phyloP scores from a whole-genome alignment of 306 rosid species.

The Geum urbanum region DNA sequence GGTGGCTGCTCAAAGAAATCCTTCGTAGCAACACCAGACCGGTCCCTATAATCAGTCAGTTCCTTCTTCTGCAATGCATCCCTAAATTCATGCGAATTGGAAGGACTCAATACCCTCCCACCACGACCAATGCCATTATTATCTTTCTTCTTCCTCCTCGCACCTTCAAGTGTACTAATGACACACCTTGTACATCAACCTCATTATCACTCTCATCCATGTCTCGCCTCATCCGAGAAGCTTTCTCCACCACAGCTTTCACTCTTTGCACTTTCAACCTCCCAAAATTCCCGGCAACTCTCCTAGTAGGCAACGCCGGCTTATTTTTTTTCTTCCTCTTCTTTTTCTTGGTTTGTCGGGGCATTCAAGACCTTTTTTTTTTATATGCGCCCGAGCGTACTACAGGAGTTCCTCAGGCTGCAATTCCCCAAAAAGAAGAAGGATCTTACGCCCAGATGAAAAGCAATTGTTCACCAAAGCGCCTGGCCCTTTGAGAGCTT shows the following conservation, averaged over 20 bases:
- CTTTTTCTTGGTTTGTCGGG: no score
- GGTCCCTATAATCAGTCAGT: slow-evolving; percentile 6
- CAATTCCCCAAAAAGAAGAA: no score
- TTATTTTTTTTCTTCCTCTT: no score
- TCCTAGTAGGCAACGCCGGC: slow-evolving; percentile 9
- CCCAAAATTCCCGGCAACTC: slow-evolving; percentile 39
- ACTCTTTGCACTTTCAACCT: slow-evolving; percentile 56
- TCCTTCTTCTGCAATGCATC: slow-evolving; percentile 14
- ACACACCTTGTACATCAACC: neutral
- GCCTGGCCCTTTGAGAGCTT: no score
- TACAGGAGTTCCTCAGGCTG: no score
- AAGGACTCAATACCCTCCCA: slow-evolving; percentile 19
- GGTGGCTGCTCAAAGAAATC: slow-evolving; percentile 9
- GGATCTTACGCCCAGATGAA: no score
- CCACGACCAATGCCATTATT: slow-evolving; percentile 4
- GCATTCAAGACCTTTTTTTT: no score
- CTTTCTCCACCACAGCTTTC: slow-evolving; percentile 38
- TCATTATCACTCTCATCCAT: slow-evolving; percentile 23
- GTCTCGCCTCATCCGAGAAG: slow-evolving; percentile 25
- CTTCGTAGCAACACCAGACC: slow-evolving; percentile 12
- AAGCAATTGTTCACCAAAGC: no score
- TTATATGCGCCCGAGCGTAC: no score
- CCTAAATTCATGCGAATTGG: slow-evolving; percentile 22
- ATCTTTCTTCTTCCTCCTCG: slow-evolving; percentile 26
- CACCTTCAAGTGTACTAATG: slow-evolving; percentile 18